Base-by-base conservation (phyloP, 2,329 filamentous ascomycete species). In the Alternaria arborescens region DNA sequence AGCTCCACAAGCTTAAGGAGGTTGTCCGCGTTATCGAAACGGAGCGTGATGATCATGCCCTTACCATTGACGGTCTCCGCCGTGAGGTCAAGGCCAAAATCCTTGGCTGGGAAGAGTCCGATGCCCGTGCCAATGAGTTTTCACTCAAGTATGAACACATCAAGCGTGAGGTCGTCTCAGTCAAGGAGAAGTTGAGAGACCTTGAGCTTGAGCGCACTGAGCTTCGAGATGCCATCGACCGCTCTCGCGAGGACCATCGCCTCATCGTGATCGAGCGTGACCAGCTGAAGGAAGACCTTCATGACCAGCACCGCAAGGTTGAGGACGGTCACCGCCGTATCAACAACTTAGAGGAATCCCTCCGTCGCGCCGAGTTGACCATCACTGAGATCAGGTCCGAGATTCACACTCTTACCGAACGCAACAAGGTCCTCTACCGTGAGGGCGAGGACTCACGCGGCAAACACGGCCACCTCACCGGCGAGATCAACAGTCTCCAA, bases 61-160 rank as follows among this genome's bases (percentile, higher is more conserved):
- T 70, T 11, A 64, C 60, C 5, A 66, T 72, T 34, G 64, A 68
- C 20, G 67, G 68, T 44, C 61, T 72, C 1, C 64, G 65, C 10
- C 70, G 70, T 46, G 69, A 71, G 3, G 43, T 71, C 12, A 70
- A 71, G 65, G 51, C 57, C 8, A 69, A 71, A 36, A 16, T 48
- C 12, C 53, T 55, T 12, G 65, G 66, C 3, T 69, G 64, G 61
- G 70, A 72, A 30, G 70, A 71, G 34, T 44, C 67, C 1, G 69
- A 72, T 24, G 55, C 65, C n/a, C 67, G 69, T n/a, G 55, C 50
- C 24, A 62, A 60, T 38, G 64, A 72, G 40, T 26, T 66, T 20
- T 68, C 56, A 1, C 64, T 71, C 30, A 70, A 72, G 55, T 66
- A 70, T 22, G 70, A 72, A 22, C 68, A 72, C 51, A 55, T 68